Evolutionary conservation across 768 basidiomycete genomes (phyloP).

Genomic region (Russula brevipes): DNA sequence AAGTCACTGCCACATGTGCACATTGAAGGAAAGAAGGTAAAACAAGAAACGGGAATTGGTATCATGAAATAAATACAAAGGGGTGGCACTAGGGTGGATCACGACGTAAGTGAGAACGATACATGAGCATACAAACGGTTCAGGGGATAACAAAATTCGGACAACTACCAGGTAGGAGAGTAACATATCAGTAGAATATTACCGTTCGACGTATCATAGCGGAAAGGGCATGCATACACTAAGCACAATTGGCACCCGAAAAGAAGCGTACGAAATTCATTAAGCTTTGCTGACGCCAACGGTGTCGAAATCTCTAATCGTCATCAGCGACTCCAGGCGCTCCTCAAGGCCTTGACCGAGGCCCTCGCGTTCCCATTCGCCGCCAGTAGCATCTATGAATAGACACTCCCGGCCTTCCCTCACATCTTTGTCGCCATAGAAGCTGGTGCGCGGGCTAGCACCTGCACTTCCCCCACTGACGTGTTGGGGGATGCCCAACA

Average conservation of each 20-base stretch:
- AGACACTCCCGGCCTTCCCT: slow-evolving; percentile 23
- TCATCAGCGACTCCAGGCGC: slow-evolving; percentile 59
- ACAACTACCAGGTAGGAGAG: slow-evolving; percentile 9
- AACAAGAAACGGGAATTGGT: slow-evolving; percentile 7
- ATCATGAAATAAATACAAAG: slow-evolving; percentile 12
- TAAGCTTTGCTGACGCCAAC: slow-evolving; percentile 21
- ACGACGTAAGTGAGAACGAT: background rate
- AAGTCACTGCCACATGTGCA: background rate
- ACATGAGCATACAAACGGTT: slow-evolving; percentile 12
- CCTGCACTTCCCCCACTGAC: slow-evolving; percentile 31
- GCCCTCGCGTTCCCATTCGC: slow-evolving; percentile 86
- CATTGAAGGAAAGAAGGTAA: background rate
- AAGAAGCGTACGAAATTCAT: background rate
- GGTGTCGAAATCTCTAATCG: slow-evolving; percentile 10
- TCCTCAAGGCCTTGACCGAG: slow-evolving; percentile 80
- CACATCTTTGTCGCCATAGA: slow-evolving; percentile 23
- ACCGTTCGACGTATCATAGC: slow-evolving; percentile 8
- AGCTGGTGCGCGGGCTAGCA: slow-evolving; percentile 25
- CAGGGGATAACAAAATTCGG: background rate
- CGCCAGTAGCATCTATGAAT: slow-evolving; percentile 60
- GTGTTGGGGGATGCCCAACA: slow-evolving; percentile 42
- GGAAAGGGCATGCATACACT: background rate
- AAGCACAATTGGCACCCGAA: background rate
- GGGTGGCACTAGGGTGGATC: background rate
- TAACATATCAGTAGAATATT: slow-evolving; percentile 18